Evolutionary conservation across 1,284 basidiomycete species (phyloP), one percentile per base, ranked within the genome.

Genomic region (Apiotrichum porosum): DNA sequence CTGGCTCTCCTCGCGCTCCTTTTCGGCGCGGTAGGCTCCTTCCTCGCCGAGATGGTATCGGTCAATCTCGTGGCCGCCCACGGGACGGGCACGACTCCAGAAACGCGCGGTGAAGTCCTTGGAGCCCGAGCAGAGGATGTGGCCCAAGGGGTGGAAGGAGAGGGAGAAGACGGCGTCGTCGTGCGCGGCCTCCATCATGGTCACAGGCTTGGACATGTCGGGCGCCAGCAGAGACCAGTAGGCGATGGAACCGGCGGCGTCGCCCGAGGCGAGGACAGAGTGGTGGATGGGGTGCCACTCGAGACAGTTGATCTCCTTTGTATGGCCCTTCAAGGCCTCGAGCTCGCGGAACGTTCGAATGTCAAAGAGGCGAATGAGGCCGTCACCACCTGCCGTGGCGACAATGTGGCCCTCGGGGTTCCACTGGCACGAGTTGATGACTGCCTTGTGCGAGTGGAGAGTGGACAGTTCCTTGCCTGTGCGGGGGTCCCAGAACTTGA

Each of bases 401-500:
- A 98, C 83, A 30, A 92, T 77, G 65, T 97, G 85, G 4, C 94
- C 94, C 59, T 92, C 88, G 0, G 91, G 90, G 35, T 85, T 90
- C 91, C 94, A 98, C 13, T 83, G 78, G 21, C 91, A 78, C 0
- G 92, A 85, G 71, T 97, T 93, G 34, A 98, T 84, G 0, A 93
- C 97, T 58, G 97, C 95, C 77, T 97, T 97, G 74, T 97, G 93
- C 48, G 90, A 86, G 69, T 97, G 92, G 85, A 94, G 73, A 0
- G 91, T 93, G 6, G 87, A 87, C 10, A 97, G 79, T 31, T 85
- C 83, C 6, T 87, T 89, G 31, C 85, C 87, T 9, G 86, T 88
- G 36, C 92, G 79, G 8, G 94, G 95, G 74, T 98, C 94, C 94
- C 94, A 98, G 72, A 98, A 97, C 66, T 97, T 98, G 73, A 98